These are phyloP conservation scores for Podaxis sp. DNA, from an alignment of 768 basidiomycete genomes.

Conservation along the genomic window DNA sequence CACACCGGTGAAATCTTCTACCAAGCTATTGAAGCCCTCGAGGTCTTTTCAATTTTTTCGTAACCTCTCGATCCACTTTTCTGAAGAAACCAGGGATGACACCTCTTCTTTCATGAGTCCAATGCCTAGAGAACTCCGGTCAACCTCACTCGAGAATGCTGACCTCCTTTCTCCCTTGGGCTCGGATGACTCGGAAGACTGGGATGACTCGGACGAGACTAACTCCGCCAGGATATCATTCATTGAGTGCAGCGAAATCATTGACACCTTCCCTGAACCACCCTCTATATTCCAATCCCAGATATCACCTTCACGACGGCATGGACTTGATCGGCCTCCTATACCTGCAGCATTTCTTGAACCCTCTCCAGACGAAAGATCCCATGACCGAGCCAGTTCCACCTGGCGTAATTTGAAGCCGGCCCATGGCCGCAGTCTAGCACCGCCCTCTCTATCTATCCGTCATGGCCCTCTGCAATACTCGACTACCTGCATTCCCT, in stretches of 20 bases:
- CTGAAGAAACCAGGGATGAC: not conserved
- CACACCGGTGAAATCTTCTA: not conserved
- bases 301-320: not conserved
- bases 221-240: conserved; percentile 5
- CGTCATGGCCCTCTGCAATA: not conserved
- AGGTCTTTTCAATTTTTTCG: not conserved
- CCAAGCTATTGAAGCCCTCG: not conserved
- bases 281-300: not conserved
- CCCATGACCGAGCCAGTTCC: not conserved
- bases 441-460: not conserved
- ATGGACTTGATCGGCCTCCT: not conserved
- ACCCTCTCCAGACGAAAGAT: not conserved
- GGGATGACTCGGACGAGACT: not conserved
- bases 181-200: not conserved
- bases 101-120: conserved; percentile 14
- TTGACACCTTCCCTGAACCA: conserved; percentile 1
- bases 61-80: not conserved
- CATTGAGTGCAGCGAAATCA: not conserved
- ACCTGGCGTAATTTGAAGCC: not conserved
- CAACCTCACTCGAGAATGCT: not conserved
- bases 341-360: not conserved
- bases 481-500: not conserved
- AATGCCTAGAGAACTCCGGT: conserved; percentile 8
- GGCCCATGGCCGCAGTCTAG: not conserved
- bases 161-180: not conserved